Percentiles rank a stretch among this genome's conserved stretches.
phyloP scores from a whole-genome alignment of 768 basidiomycete genomes.

The Antrodiella citrinella region DNA sequence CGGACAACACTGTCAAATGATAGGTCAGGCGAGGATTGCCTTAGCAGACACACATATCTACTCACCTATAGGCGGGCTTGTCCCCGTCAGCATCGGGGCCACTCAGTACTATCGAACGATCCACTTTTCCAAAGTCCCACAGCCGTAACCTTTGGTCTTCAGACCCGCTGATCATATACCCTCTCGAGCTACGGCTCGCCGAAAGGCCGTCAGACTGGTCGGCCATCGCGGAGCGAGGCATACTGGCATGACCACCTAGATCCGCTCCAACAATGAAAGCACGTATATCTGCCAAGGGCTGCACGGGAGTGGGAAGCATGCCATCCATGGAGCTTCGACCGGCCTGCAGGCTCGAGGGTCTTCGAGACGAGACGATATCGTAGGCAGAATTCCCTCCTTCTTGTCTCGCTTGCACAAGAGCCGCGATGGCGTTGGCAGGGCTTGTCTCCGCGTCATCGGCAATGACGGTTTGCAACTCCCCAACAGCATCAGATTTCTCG shows the following conservation, averaged over 20 bases:
- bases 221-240: slow-evolving; percentile 22
- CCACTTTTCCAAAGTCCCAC: slow-evolving; percentile 76
- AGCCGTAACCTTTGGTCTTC: slow-evolving; percentile 82
- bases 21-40: not conserved
- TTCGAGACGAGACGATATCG: slow-evolving; percentile 10
- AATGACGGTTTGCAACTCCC: slow-evolving; percentile 43
- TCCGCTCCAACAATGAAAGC: slow-evolving; percentile 66
- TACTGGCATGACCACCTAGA: slow-evolving; percentile 60
- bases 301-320: slow-evolving; percentile 21
- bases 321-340: slow-evolving; percentile 22
- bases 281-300: slow-evolving; percentile 60
- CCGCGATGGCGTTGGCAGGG: slow-evolving; percentile 70
- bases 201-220: slow-evolving; percentile 4
- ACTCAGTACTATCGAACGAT: slow-evolving; percentile 72
- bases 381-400: slow-evolving; percentile 18
- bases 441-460: slow-evolving; percentile 51
- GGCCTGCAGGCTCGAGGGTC: slow-evolving; percentile 9
- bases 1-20: slow-evolving; percentile 21
- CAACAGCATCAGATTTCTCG: slow-evolving; percentile 36
- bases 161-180: slow-evolving; percentile 82
- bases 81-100: slow-evolving; percentile 72
- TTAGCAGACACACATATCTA: not conserved
- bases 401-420: slow-evolving; percentile 67
- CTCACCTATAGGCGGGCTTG: slow-evolving; percentile 69
- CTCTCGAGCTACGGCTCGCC: slow-evolving; percentile 26